Conservation (phyloP, 441 rosid genomes). For the Metrosideros polymorpha region DNA sequence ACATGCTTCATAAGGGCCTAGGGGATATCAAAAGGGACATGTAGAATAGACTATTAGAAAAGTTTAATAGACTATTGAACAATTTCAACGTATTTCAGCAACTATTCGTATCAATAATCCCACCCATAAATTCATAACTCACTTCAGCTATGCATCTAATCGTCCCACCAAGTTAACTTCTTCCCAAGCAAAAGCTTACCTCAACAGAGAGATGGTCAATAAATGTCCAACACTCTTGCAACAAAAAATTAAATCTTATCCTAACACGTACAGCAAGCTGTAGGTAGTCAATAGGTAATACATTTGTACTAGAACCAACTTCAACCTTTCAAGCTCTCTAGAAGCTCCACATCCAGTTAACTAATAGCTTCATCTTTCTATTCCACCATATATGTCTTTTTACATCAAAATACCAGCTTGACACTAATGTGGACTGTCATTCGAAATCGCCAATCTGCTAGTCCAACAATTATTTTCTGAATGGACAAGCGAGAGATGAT, state of each 20-base stretch:
- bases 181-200: not conserved
- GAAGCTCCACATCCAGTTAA: not conserved
- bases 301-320: not conserved
- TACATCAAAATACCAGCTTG: not conserved
- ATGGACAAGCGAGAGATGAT: not conserved
- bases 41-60: not conserved
- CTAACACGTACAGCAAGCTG: not conserved
- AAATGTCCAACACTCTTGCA: not conserved
- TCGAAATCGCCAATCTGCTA: not conserved
- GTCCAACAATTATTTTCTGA: not conserved
- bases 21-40: not conserved
- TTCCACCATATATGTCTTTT: not conserved
- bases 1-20: not conserved
- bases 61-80: not conserved
- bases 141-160: not conserved
- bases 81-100: not conserved
- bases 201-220: not conserved
- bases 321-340: not conserved
- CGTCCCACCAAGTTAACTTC: not conserved
- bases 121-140: not conserved
- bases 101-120: not conserved
- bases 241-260: not conserved
- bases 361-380: not conserved
- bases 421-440: not conserved
- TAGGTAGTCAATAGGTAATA: not conserved